Evolutionary conservation across 2,329 filamentous ascomycete species (phyloP), one percentile per base, ranked within the genome.

Genomic region (Proliferodiscus dingleyae): DNA sequence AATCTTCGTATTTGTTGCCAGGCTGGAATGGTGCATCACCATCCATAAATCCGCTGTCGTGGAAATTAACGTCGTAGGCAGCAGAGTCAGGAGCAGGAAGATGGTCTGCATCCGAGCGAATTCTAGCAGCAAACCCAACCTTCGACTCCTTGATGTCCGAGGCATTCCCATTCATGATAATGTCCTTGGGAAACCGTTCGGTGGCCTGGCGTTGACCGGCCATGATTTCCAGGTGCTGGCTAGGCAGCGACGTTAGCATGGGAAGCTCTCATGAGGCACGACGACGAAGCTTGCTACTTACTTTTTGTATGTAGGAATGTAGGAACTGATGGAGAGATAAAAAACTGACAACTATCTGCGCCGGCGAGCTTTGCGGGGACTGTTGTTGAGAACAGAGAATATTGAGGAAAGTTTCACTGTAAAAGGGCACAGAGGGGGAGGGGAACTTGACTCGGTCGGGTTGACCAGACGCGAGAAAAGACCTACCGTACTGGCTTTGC

Each of bases 191-290:
- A 36, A 11, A 16, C 29, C 36, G 41, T 24, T 37, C 41, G 37
- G 18, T 29, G 34, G 38, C 28, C 26, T 29, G 38, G 39, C 37
- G 41, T 43, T 37, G 41, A 41, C 37, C 37, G 38, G 49, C 36
- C 47, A 52, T 52, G 19, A 9, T 46, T 36, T 33, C 11, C 26
- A 28, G 34, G 39, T 30, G 34, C 36, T 28, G 26, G 38, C 50
- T 54, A 52, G 47, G 50, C 52, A 47, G 34, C 49, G 28, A 49
- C 24, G 33, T 54, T 38, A 54, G 50, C 37, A 36, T 30, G 37
- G 21, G 15, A 21, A 37, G 13, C 43, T 22, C n/a, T 4, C 7
- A 13, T 32, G 19, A 30, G 13, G 9, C 4, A 21, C 13, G 9
- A 32, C 9, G 8, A 11, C 13, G 34, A 37, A 19, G 34, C 18